A percentile compares a stretch with the other conserved stretches of the same genome.
Evolutionary conservation across 208 protist genomes (phyloP).

Genomic region (Spongospora subterranea): DNA sequence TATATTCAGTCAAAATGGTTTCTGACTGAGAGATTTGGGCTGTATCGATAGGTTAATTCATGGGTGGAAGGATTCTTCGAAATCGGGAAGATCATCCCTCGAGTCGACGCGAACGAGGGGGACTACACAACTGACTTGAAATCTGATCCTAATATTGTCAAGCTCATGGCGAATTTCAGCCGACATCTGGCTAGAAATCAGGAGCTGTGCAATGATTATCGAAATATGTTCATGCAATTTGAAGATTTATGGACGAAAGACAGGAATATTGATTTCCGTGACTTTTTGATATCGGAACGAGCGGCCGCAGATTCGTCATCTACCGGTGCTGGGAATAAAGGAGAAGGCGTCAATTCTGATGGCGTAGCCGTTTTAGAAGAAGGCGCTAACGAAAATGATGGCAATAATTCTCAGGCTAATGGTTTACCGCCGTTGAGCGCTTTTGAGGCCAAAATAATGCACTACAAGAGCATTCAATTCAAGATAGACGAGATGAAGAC

Average conservation of each 20-base stretch:
- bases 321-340: not conserved
- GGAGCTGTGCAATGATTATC: constrained; percentile 38
- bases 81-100: constrained; percentile 54
- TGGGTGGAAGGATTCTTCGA: constrained; percentile 60
- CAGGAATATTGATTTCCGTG: constrained; percentile 55
- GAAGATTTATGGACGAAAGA: constrained; percentile 41
- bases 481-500: constrained; percentile 83
- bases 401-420: not conserved
- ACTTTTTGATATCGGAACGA: constrained; percentile 30
- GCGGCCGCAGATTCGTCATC: not conserved
- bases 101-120: constrained; percentile 12
- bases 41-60: not conserved
- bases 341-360: not conserved
- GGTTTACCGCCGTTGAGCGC: constrained; percentile 77
- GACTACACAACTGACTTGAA: not conserved
- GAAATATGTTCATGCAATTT: constrained; percentile 43
- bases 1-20: not conserved
- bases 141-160: not conserved
- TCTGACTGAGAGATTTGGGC: too few relatives aligned
- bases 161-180: not conserved
- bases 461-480: constrained; percentile 84
- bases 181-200: constrained; percentile 1
- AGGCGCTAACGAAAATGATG: too few relatives aligned
- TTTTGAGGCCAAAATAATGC: constrained; percentile 89
- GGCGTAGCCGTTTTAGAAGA: not conserved